These are phyloP conservation scores for Aspergillus asperescens DNA, from an alignment of 495 filamentous ascomycete genomes.

Conservation along the genomic window DNA sequence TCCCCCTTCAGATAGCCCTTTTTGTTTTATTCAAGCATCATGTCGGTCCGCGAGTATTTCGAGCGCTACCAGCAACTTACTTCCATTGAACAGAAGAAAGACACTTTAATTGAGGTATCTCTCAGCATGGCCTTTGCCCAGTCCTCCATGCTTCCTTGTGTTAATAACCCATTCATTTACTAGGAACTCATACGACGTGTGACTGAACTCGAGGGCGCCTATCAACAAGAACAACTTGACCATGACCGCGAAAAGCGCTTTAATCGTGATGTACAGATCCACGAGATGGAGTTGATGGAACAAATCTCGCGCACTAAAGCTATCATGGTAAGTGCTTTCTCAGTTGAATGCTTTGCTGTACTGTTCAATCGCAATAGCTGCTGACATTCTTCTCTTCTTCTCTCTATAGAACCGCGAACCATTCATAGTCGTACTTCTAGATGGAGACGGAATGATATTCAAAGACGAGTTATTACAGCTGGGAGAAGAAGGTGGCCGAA, in stretches of 20 bases:
- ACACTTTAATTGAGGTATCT: slow-evolving; percentile 49
- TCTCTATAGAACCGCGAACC: slow-evolving; percentile 60
- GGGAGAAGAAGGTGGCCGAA: slow-evolving; percentile 65
- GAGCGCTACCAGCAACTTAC: slow-evolving; percentile 47
- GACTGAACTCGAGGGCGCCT: slow-evolving; percentile 42
- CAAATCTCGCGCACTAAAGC: slow-evolving; percentile 45
- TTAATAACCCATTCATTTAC: slow-evolving; percentile 9
- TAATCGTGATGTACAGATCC: slow-evolving; percentile 50
- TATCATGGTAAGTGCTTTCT: slow-evolving; percentile 40
- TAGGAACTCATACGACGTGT: slow-evolving; percentile 49
- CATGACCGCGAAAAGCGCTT: slow-evolving; percentile 52
- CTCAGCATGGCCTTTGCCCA: slow-evolving; percentile 3
- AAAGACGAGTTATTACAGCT: slow-evolving; percentile 57
- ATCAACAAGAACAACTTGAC: slow-evolving; percentile 45
- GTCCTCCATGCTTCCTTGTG: neutral
- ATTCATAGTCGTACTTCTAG: slow-evolving; percentile 69
- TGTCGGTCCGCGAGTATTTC: slow-evolving; percentile 34
- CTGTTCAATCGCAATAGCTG: neutral
- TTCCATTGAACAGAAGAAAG: slow-evolving; percentile 46
- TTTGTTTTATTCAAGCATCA: slow-evolving; percentile 15
- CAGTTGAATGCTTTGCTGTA: slow-evolving; percentile 10
- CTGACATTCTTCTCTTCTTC: slow-evolving; percentile 22
- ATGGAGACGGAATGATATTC: slow-evolving; percentile 77
- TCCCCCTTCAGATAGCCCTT: slow-evolving; percentile 1
- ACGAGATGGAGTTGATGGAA: slow-evolving; percentile 50